Evolutionary conservation across 805 yeast genomes (phyloP).

Genomic region (Ogataea trehalophila): DNA sequence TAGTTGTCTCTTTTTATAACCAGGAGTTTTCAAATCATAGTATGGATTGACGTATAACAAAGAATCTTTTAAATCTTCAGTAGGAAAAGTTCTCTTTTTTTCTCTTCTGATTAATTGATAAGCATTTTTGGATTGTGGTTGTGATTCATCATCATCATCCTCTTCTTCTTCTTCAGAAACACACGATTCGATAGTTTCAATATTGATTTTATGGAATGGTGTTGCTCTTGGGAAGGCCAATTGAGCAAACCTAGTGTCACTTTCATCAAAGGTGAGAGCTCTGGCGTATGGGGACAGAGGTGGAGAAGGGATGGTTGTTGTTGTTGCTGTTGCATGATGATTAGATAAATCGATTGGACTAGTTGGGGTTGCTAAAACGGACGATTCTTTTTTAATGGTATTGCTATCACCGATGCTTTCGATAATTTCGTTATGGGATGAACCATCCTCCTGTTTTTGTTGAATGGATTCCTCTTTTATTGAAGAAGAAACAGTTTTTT

Average conservation of each 20-base stretch:
- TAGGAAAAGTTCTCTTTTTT: constrained; percentile 35
- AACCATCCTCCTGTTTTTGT: not conserved
- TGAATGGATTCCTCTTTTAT: not conserved
- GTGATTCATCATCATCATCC: constrained; percentile 6
- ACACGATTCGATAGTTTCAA: constrained; percentile 7
- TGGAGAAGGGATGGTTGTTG: constrained; percentile 33
- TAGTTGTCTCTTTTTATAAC: constrained; percentile 45
- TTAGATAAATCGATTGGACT: constrained; percentile 6
- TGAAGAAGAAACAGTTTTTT: constrained; percentile 4
- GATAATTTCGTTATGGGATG: not conserved
- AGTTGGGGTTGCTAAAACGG: constrained; percentile 1
- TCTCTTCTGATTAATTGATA: constrained; percentile 1
- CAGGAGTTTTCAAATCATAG: constrained; percentile 36
- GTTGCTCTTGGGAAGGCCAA: constrained; percentile 24
- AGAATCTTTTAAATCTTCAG: constrained; percentile 39
- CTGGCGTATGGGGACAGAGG: constrained; percentile 34
- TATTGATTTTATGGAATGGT: constrained; percentile 6
- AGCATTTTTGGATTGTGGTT: not conserved
- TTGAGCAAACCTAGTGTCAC: constrained; percentile 25
- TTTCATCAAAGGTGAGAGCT: constrained; percentile 20
- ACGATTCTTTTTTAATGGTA: not conserved
- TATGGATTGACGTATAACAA: constrained; percentile 51
- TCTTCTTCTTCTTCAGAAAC: constrained; percentile 8
- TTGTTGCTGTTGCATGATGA: constrained; percentile 6
- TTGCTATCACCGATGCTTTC: constrained; percentile 5